Percentiles rank a stretch among this genome's conserved stretches.
Conservation (phyloP, 2,329 filamentous ascomycete species). For the Pseudopithomyces maydicus region DNA sequence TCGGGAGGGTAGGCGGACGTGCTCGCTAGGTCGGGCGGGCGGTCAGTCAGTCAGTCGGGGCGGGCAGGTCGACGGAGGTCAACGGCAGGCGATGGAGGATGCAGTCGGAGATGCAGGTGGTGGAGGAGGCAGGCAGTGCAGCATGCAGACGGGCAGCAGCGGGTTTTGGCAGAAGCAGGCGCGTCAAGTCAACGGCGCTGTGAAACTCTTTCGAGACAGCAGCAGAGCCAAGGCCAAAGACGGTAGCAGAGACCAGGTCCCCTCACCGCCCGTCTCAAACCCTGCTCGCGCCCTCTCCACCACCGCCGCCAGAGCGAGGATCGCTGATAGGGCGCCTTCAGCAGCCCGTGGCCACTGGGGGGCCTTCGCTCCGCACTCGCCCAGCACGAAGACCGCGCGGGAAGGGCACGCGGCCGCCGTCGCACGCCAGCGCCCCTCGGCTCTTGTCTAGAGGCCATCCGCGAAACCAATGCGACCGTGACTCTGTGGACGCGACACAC, state of each 20-base stretch:
- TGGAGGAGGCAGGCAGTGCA: not conserved
- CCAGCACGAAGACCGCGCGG: not conserved
- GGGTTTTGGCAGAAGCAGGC: constrained; percentile 30
- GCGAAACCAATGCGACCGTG: not conserved
- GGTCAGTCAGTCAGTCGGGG: not conserved
- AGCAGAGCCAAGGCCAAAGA: constrained; percentile 23
- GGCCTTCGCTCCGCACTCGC: not conserved
- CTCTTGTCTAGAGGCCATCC: not conserved
- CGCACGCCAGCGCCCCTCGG: not conserved
- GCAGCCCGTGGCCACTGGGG: not conserved
- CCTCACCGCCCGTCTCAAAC: constrained; percentile 8
- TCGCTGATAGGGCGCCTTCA: constrained; percentile 3
- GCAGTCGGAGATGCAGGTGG: too few species aligned
- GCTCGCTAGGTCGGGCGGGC: not conserved
- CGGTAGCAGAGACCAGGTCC: not conserved
- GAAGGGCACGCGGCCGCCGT: constrained; percentile 2
- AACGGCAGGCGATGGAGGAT: not conserved
- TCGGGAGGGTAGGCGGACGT: not conserved
- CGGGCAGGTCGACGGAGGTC: not conserved
- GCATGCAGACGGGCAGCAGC: not conserved
- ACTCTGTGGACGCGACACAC: constrained; percentile 10
- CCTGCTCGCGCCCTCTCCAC: not conserved
- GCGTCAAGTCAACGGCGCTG: constrained; percentile 18
- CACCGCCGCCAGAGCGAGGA: not conserved
- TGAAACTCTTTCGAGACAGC: constrained; percentile 19